Conservation (phyloP, 164 flowering plant species). For the Platanus orientalis region DNA sequence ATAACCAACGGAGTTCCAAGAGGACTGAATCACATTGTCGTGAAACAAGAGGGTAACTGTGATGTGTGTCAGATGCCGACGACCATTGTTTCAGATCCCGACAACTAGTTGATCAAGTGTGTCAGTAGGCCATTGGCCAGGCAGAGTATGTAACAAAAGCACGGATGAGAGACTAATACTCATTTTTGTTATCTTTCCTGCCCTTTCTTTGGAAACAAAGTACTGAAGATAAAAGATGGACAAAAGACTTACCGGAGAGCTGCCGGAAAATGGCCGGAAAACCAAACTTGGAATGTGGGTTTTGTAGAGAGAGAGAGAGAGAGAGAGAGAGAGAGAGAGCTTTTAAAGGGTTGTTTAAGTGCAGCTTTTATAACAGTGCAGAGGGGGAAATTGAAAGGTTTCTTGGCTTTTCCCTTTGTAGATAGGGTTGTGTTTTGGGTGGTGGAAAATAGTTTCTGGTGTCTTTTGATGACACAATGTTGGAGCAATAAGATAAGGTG, state of each 20-base stretch:
- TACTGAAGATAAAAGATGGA: not conserved
- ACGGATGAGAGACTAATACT: too few relatives aligned
- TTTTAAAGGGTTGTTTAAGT: not conserved
- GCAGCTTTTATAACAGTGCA: slow-evolving; percentile 2
- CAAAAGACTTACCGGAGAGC: slow-evolving; percentile 9
- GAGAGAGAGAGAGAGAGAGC: slow-evolving; percentile 1
- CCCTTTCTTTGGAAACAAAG: too few relatives aligned
- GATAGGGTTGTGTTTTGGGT: slow-evolving; percentile 78
- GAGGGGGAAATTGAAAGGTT: slow-evolving; percentile 5
- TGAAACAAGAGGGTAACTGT: too few relatives aligned
- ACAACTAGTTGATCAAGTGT: not conserved
- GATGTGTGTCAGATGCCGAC: slow-evolving; percentile 3
- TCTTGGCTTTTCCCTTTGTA: slow-evolving; percentile 45
- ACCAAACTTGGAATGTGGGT: not conserved
- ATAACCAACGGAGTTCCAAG: too few relatives aligned
- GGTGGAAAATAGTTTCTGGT: slow-evolving; percentile 52
- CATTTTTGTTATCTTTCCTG: too few relatives aligned
- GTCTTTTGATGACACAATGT: slow-evolving; percentile 16
- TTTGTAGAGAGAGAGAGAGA: slow-evolving; percentile 4
- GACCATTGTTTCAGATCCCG: not conserved
- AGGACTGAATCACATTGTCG: not conserved
- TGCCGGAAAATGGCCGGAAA: slow-evolving; percentile 1
- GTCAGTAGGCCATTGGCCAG: too few relatives aligned
- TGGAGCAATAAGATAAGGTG: not conserved
- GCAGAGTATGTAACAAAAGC: too few relatives aligned